These are phyloP conservation scores for Cruciata laevipes DNA, from an alignment of 257 asterid species.

Conservation along the genomic window DNA sequence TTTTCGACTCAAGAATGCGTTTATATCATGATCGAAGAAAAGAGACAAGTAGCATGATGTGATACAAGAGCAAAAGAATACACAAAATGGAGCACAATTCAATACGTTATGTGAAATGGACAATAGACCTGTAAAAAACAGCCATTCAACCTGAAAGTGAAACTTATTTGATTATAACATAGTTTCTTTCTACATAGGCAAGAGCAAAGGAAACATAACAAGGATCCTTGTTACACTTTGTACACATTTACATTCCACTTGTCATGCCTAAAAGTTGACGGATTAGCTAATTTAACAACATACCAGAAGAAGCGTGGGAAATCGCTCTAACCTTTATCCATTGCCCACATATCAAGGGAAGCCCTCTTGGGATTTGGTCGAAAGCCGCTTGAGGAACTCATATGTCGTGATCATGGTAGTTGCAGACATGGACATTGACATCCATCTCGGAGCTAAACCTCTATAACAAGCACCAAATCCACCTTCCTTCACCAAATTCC, in stretches of 20 bases:
- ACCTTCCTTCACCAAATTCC: slow-evolving; percentile 77
- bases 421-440: slow-evolving; percentile 94
- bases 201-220: slow-evolving; percentile 1
- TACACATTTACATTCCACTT: slow-evolving; percentile 18
- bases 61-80: neutral
- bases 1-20: neutral
- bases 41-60: neutral
- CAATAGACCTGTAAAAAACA: neutral
- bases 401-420: slow-evolving; percentile 94
- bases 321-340: neutral
- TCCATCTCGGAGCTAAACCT: slow-evolving; percentile 98
- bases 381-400: slow-evolving; percentile 85
- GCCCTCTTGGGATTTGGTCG: slow-evolving; percentile 64
- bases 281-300: slow-evolving; percentile 6
- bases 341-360: slow-evolving; percentile 27
- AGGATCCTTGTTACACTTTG: slow-evolving; percentile 6
- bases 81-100: neutral
- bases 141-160: neutral
- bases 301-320: neutral
- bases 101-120: neutral
- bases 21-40: neutral
- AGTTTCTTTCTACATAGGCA: too few relatives aligned
- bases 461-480: slow-evolving; percentile 91
- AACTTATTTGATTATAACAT: neutral
- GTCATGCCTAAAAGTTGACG: slow-evolving; percentile 9